Base-by-base conservation (phyloP, 352 stramenopile genomes). In the Pythium brachiatum region DNA sequence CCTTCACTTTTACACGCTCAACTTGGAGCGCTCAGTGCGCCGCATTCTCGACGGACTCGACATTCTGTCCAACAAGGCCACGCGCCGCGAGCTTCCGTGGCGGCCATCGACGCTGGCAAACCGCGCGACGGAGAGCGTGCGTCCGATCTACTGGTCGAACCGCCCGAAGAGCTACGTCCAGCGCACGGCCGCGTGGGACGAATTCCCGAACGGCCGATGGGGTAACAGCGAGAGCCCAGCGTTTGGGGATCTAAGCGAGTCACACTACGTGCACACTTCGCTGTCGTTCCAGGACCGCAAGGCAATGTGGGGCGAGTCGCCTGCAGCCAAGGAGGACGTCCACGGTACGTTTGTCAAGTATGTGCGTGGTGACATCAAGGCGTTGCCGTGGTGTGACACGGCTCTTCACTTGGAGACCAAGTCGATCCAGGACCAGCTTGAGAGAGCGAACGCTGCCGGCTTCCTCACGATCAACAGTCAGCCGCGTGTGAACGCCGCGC, bases 131-230 rank as follows among this genome's bases (percentile, higher is more conserved):
- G 97, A 94, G 60, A 90, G 70, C 43, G 88, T 99, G 51, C 92
- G 97, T 50, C 97, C 97, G 16, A 99, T 99, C 64, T 98, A 99
- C 70, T 99, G 97, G 97, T 97, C 96, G 12, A 99, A 99, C 76
- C 90, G 97, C 31, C 96, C 96, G 13, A 97, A 98, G 77, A 98
- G 89, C 64, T 99, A 99, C 80, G 77, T 99, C 21, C 84, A 97
- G 72, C 83, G 97, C 50, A 99, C 97, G n/a, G 92, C 97, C 59
- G 89, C 90, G 62, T 99, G 97, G 97, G 96, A 99, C 70, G 96
- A 99, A 64, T 98, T 99, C 80, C 96, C 81, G 73, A 99, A 97
- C 72, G 96, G 86, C 32, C 82, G 97, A 34, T 99, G 97, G 97
- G 96, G 96, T 39, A 97, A 98, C 76, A 95, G 84, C 36, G 89